A percentile compares a stretch with the other conserved stretches of the same genome.
Conservation (phyloP, 179 eudicot genomes). For the Gypsophila paniculata region DNA sequence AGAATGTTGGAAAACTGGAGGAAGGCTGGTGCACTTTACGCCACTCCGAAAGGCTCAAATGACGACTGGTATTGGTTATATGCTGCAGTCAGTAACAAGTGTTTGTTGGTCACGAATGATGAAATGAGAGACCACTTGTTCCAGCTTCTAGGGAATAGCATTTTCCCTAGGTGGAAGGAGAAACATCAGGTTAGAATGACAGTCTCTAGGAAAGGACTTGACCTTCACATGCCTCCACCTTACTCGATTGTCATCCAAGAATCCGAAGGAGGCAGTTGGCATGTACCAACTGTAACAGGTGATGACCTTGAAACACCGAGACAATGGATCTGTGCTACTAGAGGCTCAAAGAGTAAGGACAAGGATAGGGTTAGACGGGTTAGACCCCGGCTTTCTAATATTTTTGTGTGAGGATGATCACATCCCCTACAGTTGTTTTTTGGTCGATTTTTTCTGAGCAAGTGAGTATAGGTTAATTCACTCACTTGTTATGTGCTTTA, state of each 20-base stretch:
- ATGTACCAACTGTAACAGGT: slow-evolving; percentile 67
- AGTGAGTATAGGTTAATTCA: slow-evolving; percentile 6
- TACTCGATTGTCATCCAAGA: slow-evolving; percentile 84
- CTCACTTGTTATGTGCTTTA: neutral
- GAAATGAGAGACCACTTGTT: slow-evolving; percentile 59
- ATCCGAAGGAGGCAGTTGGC: slow-evolving; percentile 81
- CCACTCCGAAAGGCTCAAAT: slow-evolving; percentile 75
- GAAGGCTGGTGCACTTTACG: slow-evolving; percentile 67
- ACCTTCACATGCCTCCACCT: slow-evolving; percentile 80
- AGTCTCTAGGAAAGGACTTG: slow-evolving; percentile 39
- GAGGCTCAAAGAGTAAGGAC: slow-evolving; percentile 24
- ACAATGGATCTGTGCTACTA: slow-evolving; percentile 74
- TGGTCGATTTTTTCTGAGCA: slow-evolving; percentile 1
- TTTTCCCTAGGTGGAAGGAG: slow-evolving; percentile 54
- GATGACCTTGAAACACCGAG: slow-evolving; percentile 73
- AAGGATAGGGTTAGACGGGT: slow-evolving; percentile 11
- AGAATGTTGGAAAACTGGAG: slow-evolving; percentile 54
- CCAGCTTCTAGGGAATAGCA: slow-evolving; percentile 44
- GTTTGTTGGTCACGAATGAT: slow-evolving; percentile 47
- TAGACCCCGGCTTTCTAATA: slow-evolving; percentile 12
- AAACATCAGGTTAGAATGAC: slow-evolving; percentile 69
- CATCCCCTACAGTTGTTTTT: neutral
- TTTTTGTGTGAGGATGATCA: slow-evolving; percentile 16
- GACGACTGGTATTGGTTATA: slow-evolving; percentile 83
- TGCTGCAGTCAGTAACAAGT: slow-evolving; percentile 47